These are phyloP conservation scores for Botrytis pseudocinerea DNA, from an alignment of 2,329 filamentous ascomycete species.

Conservation along the genomic window DNA sequence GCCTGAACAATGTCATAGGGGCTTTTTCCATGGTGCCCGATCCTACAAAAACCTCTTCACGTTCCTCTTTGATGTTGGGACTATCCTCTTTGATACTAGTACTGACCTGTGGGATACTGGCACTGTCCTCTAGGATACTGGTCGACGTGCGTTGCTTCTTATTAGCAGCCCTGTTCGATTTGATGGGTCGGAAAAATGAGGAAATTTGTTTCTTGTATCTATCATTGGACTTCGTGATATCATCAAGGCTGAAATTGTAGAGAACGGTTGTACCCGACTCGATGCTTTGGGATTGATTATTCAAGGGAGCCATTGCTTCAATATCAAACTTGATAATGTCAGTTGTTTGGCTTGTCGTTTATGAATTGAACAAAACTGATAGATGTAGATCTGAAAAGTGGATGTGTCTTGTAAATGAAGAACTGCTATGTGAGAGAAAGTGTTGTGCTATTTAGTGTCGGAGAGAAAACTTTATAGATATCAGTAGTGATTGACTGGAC, in stretches of 20 bases:
- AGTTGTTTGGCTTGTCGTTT: not conserved
- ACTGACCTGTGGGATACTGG: too few species aligned
- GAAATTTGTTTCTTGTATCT: not conserved
- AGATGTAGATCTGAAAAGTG: not conserved
- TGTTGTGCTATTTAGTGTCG: not conserved
- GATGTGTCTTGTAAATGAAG: not conserved
- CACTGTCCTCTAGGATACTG: not conserved
- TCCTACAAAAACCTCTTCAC: not conserved
- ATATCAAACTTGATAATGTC: not conserved
- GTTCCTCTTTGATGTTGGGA: not conserved
- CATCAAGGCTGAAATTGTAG: not conserved
- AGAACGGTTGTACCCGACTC: not conserved
- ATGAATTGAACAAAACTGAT: not conserved
- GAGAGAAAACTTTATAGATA: not conserved
- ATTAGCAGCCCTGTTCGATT: not conserved
- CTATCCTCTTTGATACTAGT: too few species aligned
- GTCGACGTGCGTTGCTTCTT: not conserved
- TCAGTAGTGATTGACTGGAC: not conserved
- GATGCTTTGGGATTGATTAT: not conserved
- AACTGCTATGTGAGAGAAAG: not conserved
- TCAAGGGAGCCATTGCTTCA: not conserved
- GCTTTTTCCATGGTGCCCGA: not conserved
- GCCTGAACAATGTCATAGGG: not conserved
- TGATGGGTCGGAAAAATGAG: not conserved
- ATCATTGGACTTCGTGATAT: not conserved